Conservation (phyloP, 1,284 basidiomycete genomes). For the Sutorius eximius region DNA sequence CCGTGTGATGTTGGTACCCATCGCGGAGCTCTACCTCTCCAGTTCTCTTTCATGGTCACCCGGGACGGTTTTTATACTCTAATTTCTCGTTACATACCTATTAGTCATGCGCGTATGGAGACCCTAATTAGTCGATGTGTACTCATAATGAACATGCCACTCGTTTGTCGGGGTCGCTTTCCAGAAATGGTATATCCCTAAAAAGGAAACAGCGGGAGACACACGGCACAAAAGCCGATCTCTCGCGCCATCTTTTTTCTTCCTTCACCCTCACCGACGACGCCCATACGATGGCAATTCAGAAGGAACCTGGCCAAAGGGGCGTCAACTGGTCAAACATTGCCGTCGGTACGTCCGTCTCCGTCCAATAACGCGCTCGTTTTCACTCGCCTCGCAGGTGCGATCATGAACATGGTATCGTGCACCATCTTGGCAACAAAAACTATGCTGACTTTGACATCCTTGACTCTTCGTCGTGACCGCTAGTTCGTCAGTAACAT, state of each 20-base stretch:
- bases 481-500: constrained; percentile 29
- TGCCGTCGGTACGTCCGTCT: constrained; percentile 75
- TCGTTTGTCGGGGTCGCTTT: not conserved
- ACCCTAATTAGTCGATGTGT: constrained; percentile 22
- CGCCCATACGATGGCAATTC: constrained; percentile 63
- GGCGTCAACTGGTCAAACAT: constrained; percentile 99
- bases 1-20: constrained; percentile 17
- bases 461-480: not conserved
- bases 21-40: constrained; percentile 2
- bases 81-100: constrained; percentile 31
- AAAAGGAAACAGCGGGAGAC: constrained; percentile 1
- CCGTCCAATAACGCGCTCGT: constrained; percentile 8
- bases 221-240: constrained; percentile 1
- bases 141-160: constrained; percentile 19
- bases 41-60: not conserved
- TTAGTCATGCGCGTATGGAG: constrained; percentile 25
- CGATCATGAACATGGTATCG: constrained; percentile 92
- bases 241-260: constrained; percentile 15
- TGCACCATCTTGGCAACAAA: constrained; percentile 2
- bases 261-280: constrained; percentile 22
- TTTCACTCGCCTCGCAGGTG: constrained; percentile 57
- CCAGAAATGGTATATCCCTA: constrained; percentile 6
- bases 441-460: constrained; percentile 8
- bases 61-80: constrained; percentile 26
- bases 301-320: constrained; percentile 86